Conservation (phyloP, 1,284 basidiomycete species). For the Tilletia walkeri region DNA sequence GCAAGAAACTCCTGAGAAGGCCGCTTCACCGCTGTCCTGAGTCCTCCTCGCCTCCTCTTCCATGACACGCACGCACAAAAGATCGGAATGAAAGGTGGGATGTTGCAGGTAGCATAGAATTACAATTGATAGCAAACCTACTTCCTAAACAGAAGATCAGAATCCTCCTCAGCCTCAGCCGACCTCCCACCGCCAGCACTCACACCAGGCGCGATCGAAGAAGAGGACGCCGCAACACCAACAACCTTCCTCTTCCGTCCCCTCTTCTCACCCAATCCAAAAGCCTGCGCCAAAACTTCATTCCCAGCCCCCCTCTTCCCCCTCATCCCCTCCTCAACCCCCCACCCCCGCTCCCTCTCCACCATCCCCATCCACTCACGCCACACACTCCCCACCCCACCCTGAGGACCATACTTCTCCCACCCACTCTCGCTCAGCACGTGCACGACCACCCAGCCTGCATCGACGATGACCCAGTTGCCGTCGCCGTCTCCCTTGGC, state of each 20-base stretch:
- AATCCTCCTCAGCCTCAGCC: no score
- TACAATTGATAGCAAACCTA: no score
- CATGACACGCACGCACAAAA: no score
- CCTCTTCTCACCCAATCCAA: background rate
- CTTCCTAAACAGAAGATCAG: no score
- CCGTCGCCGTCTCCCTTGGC: constrained; percentile 43
- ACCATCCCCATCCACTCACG: constrained; percentile 6
- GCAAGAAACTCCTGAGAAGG: no score
- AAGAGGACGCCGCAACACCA: no score
- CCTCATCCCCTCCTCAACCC: background rate
- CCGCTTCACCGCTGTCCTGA: no score
- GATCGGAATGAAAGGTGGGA: no score
- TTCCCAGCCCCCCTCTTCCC: background rate
- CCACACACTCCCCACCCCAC: background rate
- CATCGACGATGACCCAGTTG: constrained; percentile 54
- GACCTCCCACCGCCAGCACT: no score
- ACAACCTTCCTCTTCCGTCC: background rate
- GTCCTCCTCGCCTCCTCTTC: no score
- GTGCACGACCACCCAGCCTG: constrained; percentile 55
- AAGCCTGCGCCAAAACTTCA: background rate
- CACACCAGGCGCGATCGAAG: no score
- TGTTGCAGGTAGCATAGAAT: no score
- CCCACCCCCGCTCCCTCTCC: constrained; percentile 2
- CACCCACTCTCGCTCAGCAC: constrained; percentile 50
- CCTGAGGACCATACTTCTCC: constrained; percentile 28